Evolutionary conservation across 495 filamentous ascomycete genomes (phyloP), one percentile per base, ranked within the genome.

Genomic region (Xylaria bambusicola): DNA sequence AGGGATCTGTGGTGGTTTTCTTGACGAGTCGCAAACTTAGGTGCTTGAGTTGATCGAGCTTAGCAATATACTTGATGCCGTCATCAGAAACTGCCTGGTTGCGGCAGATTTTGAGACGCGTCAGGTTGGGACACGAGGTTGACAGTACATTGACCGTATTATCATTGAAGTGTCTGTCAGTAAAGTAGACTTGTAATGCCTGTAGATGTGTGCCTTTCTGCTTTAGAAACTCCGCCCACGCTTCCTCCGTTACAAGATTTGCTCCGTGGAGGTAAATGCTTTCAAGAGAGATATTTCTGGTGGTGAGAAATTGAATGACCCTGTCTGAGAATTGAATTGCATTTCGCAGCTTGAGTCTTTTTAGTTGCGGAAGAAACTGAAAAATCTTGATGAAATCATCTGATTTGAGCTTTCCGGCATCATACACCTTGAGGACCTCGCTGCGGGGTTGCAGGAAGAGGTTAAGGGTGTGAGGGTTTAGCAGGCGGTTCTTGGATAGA

Each of bases 271-370:
- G 63, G 70, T 72, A 91, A 73, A 76, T 85, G 56, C 66, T 83
- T 60, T 77, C 80, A 44, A 96, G 78, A 9, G 81, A 64, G 38
- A 86, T 75, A 40, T 87, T 73, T 21, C 88, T 86, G 53, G 86
- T 86, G 4, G 89, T 75, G 65, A 96, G 83, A 71, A 91, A 95
- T 18, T 93, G 80, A 67, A 96, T 78, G 24, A 90, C 86, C 12
- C 76, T 70, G 65, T 96, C 88, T 70, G 94, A 95, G 80, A 96
- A 86, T 63, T 94, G 90, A 33, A 91, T 86, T n/a, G 85, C 89
- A 66, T 93, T 90, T 38, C 85, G 83, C 44, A 94, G 76, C 56
- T 89, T 86, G 33, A 97, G 73, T 46, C 81, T 80, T 52, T 82
- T 83, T 33, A 95, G 74, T 13, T 73, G 78, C 4, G 91, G 86